phyloP scores from a whole-genome alignment of 2,329 filamentous ascomycete species.

The Pyrenophora teres region DNA sequence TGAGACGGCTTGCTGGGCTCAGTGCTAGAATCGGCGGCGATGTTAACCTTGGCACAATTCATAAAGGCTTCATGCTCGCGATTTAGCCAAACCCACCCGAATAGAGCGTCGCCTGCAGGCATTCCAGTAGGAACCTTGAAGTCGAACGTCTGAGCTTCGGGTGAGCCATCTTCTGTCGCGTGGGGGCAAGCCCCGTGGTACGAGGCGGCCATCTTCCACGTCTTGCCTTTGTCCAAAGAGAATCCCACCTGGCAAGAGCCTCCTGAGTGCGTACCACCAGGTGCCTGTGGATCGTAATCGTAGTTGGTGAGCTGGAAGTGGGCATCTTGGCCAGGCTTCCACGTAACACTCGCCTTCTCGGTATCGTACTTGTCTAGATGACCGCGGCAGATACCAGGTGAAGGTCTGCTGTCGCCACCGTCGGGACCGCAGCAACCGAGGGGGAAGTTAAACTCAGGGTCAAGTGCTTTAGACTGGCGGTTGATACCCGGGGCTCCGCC shows the following conservation, averaged over 20 bases:
- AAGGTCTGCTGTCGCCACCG: constrained; percentile 40
- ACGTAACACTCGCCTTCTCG: constrained; percentile 50
- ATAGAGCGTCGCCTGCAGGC: constrained; percentile 49
- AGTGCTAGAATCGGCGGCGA: constrained; percentile 30
- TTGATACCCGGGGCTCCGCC: constrained; percentile 53
- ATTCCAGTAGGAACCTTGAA: constrained; percentile 53
- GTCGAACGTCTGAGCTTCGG: constrained; percentile 51
- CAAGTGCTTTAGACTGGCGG: constrained; percentile 26
- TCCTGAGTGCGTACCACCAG: constrained; percentile 52
- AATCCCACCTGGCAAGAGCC: constrained; percentile 56
- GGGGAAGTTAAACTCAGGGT: constrained; percentile 48
- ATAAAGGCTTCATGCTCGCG: constrained; percentile 49
- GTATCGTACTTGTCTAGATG: constrained; percentile 53
- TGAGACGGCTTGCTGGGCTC: constrained; percentile 14
- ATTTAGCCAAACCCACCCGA: constrained; percentile 56
- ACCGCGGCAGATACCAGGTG: constrained; percentile 50
- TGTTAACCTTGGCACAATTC: constrained; percentile 53
- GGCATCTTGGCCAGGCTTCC: constrained; percentile 50
- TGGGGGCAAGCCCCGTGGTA: constrained; percentile 56
- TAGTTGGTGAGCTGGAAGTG: constrained; percentile 47
- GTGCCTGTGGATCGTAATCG: constrained; percentile 36
- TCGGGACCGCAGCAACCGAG: constrained; percentile 52
- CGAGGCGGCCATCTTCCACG: constrained; percentile 52
- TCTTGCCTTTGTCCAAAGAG: constrained; percentile 50
- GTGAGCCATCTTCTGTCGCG: constrained; percentile 45